A percentile compares a stretch with the other conserved stretches of the same genome.
Evolutionary conservation across 2,329 filamentous ascomycete species (phyloP).

Genomic region (Metarhizium robertsii): DNA sequence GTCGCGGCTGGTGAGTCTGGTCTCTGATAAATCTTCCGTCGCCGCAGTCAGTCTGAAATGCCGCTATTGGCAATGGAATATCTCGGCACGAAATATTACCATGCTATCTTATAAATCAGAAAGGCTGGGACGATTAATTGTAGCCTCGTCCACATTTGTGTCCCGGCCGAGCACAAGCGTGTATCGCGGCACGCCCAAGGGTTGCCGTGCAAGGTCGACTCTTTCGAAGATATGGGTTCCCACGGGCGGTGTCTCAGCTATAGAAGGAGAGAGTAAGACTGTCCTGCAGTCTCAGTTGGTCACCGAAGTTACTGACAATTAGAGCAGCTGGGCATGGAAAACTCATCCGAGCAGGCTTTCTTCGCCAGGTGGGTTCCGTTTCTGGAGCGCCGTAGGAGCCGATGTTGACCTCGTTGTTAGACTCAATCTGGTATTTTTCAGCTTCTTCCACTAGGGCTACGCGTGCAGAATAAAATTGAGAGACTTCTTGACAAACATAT

Average conservation of each 20-base stretch:
- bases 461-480: conserved; percentile 85
- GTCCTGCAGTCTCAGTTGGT: not conserved
- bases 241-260: conserved; percentile 56
- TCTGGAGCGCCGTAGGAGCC: conserved; percentile 1
- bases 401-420: conserved; percentile 27
- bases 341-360: conserved; percentile 61
- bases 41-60: not conserved
- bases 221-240: conserved; percentile 75
- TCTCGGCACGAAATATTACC: not conserved
- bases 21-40: not conserved
- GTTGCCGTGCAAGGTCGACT: conserved; percentile 17
- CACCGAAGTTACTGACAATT: conserved; percentile 16
- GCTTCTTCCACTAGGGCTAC: conserved; percentile 73
- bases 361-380: conserved; percentile 53
- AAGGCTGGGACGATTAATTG: conserved; percentile 6
- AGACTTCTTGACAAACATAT: conserved; percentile 82
- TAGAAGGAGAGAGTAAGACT: conserved; percentile 41
- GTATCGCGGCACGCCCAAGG: conserved; percentile 3
- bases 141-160: conserved; percentile 3
- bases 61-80: not conserved
- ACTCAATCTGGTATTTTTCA: conserved; percentile 89
- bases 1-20: not conserved
- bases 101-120: conserved; percentile 12
- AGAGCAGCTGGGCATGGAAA: conserved; percentile 52
- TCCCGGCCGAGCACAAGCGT: conserved; percentile 14